These are phyloP conservation scores for Polytolypa hystricis DNA, from an alignment of 2,329 filamentous ascomycete genomes.

Conservation along the genomic window DNA sequence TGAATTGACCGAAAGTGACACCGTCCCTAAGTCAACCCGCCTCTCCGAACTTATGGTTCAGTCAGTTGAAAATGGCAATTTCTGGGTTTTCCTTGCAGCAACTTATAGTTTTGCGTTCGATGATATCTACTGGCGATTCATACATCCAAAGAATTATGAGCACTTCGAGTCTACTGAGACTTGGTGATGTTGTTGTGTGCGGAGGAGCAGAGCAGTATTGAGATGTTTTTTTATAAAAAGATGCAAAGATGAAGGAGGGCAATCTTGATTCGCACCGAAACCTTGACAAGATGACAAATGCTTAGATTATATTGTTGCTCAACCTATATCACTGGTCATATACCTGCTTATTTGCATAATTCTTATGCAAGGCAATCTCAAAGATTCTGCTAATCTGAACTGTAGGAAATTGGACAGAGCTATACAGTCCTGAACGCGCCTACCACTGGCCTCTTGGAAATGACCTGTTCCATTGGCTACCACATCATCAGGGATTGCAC, in stretches of 20 bases:
- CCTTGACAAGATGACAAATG: constrained; percentile 13
- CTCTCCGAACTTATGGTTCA: constrained; percentile 17
- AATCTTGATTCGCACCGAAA: constrained; percentile 13
- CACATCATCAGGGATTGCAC: background rate
- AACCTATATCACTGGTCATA: background rate
- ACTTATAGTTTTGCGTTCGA: constrained; percentile 19
- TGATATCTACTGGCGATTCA: constrained; percentile 21
- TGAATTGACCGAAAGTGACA: constrained; percentile 11
- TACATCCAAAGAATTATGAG: constrained; percentile 18
- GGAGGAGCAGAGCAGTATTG: constrained; percentile 16
- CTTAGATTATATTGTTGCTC: constrained; percentile 1
- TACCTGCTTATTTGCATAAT: constrained; percentile 1
- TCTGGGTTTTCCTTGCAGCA: constrained; percentile 20
- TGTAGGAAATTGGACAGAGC: background rate
- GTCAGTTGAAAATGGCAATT: constrained; percentile 17
- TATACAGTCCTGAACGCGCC: background rate
- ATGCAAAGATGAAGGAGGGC: constrained; percentile 16
- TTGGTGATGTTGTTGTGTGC: constrained; percentile 13
- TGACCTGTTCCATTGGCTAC: background rate
- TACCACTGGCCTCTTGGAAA: background rate
- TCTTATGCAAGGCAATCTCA: too few species aligned
- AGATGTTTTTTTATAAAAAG: constrained; percentile 16
- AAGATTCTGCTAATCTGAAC: background rate
- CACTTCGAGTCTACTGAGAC: constrained; percentile 17
- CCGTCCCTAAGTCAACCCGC: constrained; percentile 12